Percentiles rank a stretch among this genome's conserved stretches.
These are phyloP conservation scores for Dichomitus squalens DNA, from an alignment of 1,284 basidiomycete species.

Conservation along the genomic window DNA sequence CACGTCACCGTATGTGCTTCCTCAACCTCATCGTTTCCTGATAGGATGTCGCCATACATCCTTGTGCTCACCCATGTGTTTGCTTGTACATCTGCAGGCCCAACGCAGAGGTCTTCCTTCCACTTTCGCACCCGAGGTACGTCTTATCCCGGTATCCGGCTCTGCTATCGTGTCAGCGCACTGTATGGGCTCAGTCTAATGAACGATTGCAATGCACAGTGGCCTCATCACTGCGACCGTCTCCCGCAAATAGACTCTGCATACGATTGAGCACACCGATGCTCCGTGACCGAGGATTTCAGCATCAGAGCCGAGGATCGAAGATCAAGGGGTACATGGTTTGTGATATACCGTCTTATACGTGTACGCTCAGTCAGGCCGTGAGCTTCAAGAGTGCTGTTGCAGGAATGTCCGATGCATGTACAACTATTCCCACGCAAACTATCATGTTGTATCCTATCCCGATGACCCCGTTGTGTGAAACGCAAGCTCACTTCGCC, in stretches of 20 bases:
- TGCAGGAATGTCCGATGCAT: background rate
- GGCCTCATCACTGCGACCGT: slow-evolving; percentile 32
- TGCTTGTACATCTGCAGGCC: slow-evolving; percentile 41
- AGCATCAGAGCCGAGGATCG: too few species aligned
- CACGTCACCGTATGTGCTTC: slow-evolving; percentile 42
- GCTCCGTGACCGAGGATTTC: background rate
- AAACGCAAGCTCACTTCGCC: too few species aligned
- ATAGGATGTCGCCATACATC: background rate
- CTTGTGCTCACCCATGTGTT: background rate
- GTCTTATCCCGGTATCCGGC: too few species aligned
- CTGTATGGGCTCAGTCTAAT: slow-evolving; percentile 1
- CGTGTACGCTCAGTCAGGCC: too few species aligned
- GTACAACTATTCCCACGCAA: background rate
- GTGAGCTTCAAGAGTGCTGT: background rate
- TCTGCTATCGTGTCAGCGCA: slow-evolving; percentile 7
- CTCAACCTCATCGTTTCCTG: slow-evolving; percentile 1
- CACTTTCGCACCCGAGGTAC: slow-evolving; percentile 78
- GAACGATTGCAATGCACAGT: slow-evolving; percentile 31
- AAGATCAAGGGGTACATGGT: too few species aligned
- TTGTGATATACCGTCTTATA: too few species aligned
- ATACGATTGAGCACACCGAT: background rate
- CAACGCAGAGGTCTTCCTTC: slow-evolving; percentile 82
- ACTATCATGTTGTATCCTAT: background rate
- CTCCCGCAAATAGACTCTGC: slow-evolving; percentile 27
- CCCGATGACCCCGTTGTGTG: too few species aligned